Conservation (phyloP, 1,284 basidiomycete species). For the Melampsora abietis-canadensis region DNA sequence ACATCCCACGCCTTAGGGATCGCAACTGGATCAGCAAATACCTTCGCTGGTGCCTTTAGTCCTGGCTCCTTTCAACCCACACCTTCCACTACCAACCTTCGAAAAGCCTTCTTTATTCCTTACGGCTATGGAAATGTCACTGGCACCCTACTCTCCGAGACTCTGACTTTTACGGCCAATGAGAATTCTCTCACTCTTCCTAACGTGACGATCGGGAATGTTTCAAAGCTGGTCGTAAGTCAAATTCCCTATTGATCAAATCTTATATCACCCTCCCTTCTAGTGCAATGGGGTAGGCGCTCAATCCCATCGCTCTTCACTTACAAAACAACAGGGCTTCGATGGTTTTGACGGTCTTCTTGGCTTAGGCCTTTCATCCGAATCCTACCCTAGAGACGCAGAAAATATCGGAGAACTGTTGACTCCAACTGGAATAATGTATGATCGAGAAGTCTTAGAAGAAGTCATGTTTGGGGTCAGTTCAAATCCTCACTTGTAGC, state of each 20-base stretch:
- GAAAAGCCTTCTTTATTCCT: slow-evolving; percentile 35
- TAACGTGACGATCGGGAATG: slow-evolving; percentile 40
- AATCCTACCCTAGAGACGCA: slow-evolving; percentile 40
- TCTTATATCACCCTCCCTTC: neutral
- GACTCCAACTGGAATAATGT: slow-evolving; percentile 42
- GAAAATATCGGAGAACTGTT: slow-evolving; percentile 41
- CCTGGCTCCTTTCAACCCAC: slow-evolving; percentile 22
- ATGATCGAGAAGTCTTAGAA: slow-evolving; percentile 40
- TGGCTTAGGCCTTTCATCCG: slow-evolving; percentile 42
- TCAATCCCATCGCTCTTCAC: too few species aligned
- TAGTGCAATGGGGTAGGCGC: neutral
- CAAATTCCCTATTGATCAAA: neutral
- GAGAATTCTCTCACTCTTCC: slow-evolving; percentile 20
- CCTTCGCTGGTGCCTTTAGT: slow-evolving; percentile 23
- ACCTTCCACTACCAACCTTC: slow-evolving; percentile 25
- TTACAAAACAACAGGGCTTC: slow-evolving; percentile 26
- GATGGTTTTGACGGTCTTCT: slow-evolving; percentile 37
- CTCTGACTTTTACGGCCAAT: slow-evolving; percentile 20
- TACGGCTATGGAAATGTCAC: slow-evolving; percentile 42
- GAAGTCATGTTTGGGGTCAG: slow-evolving; percentile 42
- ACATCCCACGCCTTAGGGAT: slow-evolving; percentile 36
- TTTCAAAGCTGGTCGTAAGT: slow-evolving; percentile 38
- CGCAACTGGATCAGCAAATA: slow-evolving; percentile 42
- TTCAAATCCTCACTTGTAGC: neutral
- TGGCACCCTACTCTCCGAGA: slow-evolving; percentile 34